Percentiles rank a stretch among this genome's conserved stretches.
Evolutionary conservation across 495 filamentous ascomycete species (phyloP).

Genomic region (Hypoxylon rickii): DNA sequence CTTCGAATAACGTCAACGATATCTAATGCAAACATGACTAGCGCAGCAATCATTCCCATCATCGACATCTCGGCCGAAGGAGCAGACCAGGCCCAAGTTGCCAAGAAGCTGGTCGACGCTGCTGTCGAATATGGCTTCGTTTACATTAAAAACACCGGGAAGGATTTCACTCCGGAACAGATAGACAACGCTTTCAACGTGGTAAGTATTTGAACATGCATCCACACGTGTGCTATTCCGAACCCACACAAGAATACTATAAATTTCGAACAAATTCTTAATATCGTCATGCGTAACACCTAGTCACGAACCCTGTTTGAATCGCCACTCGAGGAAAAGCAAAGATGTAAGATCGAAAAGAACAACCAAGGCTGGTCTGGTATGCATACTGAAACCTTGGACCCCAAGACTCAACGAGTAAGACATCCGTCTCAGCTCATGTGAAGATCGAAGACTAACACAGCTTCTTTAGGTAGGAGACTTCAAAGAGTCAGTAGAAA

Average conservation of each 20-base stretch:
- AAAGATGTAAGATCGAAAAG: conserved; percentile 69
- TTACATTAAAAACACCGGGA: conserved; percentile 73
- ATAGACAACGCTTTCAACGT: conserved; percentile 77
- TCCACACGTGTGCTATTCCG: background rate
- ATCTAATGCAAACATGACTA: conserved; percentile 46
- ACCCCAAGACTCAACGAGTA: conserved; percentile 82
- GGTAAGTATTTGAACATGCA: conserved; percentile 49
- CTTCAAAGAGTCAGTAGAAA: conserved; percentile 77
- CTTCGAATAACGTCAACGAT: background rate
- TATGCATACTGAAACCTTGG: conserved; percentile 87
- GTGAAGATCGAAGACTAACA: conserved; percentile 1
- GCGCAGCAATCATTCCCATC: conserved; percentile 68
- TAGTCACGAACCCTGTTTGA: conserved; percentile 81
- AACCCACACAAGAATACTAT: no score
- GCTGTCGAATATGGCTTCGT: conserved; percentile 84
- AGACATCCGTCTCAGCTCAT: background rate
- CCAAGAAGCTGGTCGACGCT: conserved; percentile 76
- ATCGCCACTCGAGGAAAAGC: conserved; percentile 72
- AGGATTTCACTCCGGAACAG: conserved; percentile 66
- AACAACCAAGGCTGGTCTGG: conserved; percentile 88
- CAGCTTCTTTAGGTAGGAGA: conserved; percentile 71
- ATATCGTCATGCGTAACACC: conserved; percentile 7
- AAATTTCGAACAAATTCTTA: background rate
- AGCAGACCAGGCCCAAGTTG: conserved; percentile 59
- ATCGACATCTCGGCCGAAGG: conserved; percentile 72